Evolutionary conservation across 805 yeast species (phyloP).

Genomic region (Isabelozyma gotoi): DNA sequence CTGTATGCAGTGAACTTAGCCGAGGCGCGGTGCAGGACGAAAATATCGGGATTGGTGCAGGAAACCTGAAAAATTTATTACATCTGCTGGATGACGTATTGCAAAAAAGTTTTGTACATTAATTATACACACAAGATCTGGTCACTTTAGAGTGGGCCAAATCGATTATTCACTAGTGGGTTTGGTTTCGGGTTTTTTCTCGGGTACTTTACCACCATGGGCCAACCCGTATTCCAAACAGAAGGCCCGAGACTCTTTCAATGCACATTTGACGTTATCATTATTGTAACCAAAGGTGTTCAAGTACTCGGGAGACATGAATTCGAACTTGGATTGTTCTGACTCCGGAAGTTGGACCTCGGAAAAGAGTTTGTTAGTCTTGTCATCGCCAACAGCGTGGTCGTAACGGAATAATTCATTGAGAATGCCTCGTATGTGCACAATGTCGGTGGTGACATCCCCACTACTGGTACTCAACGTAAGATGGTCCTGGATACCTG

Average conservation of each 20-base stretch:
- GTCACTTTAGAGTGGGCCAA: too few relatives aligned
- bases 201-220: conserved; percentile 9
- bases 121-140: too few relatives aligned
- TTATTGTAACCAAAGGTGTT: conserved; percentile 18
- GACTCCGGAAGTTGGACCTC: background rate
- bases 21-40: too few relatives aligned
- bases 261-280: conserved; percentile 29
- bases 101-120: background rate
- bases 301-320: background rate
- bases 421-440: conserved; percentile 34
- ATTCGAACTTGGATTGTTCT: conserved; percentile 1
- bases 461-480: conserved; percentile 36
- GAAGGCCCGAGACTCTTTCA: conserved; percentile 21
- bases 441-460: conserved; percentile 33
- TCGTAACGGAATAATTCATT: conserved; percentile 12
- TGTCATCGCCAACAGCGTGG: conserved; percentile 4
- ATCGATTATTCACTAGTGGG: too few relatives aligned
- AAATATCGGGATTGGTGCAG: too few relatives aligned
- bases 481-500: conserved; percentile 20
- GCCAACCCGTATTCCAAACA: conserved; percentile 27
- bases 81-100: background rate
- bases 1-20: too few relatives aligned
- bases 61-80: too few relatives aligned
- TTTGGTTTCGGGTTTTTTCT: too few relatives aligned
- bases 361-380: background rate